phyloP scores from a whole-genome alignment of 2,329 filamentous ascomycete species.

The Sporothrix pseudoabietina region DNA sequence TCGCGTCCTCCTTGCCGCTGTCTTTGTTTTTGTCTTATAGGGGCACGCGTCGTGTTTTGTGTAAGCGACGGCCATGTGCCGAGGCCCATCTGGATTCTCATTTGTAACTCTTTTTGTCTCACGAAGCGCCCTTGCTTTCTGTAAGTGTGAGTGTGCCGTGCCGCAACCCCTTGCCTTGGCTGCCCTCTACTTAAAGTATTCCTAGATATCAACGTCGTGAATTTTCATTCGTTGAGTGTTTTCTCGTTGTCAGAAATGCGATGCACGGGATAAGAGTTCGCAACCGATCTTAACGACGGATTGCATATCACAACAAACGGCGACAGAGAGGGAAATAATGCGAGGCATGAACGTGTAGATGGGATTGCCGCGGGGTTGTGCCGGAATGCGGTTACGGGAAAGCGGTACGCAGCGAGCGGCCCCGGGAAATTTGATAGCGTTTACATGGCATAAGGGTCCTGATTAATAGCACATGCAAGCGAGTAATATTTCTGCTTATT shows the following conservation, averaged over 20 bases:
- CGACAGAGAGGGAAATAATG: neutral
- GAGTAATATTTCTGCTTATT: neutral
- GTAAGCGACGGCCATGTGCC: neutral
- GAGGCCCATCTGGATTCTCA: neutral
- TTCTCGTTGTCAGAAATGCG: neutral
- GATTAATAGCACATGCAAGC: neutral
- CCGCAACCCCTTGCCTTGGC: neutral
- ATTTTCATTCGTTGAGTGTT: neutral
- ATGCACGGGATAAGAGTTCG: neutral
- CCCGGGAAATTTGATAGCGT: neutral
- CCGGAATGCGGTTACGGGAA: neutral
- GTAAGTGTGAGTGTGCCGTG: neutral
- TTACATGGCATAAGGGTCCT: neutral
- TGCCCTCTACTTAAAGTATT: neutral
- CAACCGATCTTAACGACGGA: constrained; percentile 4
- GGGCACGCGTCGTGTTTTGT: neutral
- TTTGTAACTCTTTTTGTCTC: constrained; percentile 3
- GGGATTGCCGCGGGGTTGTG: neutral
- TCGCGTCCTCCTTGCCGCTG: neutral
- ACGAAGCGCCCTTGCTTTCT: constrained; percentile 13
- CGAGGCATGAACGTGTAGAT: constrained; percentile 1
- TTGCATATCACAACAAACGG: neutral
- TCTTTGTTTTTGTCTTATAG: constrained; percentile 12
- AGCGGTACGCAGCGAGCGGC: neutral
- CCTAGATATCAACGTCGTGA: neutral